These are phyloP conservation scores for Aspergillus fumigatus DNA, from an alignment of 2,329 filamentous ascomycete species.

Conservation along the genomic window DNA sequence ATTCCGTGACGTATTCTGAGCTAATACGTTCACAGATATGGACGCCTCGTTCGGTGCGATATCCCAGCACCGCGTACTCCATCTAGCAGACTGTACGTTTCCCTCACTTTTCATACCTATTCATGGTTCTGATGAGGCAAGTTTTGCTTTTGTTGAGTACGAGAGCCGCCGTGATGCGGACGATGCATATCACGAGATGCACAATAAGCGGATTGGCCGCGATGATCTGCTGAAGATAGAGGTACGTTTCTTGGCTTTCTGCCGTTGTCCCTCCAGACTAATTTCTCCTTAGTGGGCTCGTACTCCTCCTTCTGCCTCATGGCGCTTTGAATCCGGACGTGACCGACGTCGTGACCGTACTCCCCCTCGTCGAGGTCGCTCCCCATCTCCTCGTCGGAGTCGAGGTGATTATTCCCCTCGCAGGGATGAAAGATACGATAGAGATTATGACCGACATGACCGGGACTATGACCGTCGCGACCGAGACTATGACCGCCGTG, in stretches of 20 bases:
- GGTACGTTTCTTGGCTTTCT: constrained; percentile 51
- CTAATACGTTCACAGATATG: constrained; percentile 66
- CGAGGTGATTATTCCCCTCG: constrained; percentile 74
- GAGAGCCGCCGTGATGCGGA: constrained; percentile 97
- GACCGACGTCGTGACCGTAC: constrained; percentile 65
- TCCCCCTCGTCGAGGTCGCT: constrained; percentile 68
- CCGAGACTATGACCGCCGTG: constrained; percentile 64
- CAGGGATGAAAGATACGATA: constrained; percentile 80
- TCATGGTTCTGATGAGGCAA: constrained; percentile 41
- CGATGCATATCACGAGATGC: constrained; percentile 99
- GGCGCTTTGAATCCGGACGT: constrained; percentile 92
- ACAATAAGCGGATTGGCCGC: constrained; percentile 95
- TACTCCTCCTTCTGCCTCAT: constrained; percentile 94
- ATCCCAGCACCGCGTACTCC: constrained; percentile 94
- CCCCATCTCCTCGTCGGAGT: constrained; percentile 54
- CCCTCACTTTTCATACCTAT: constrained; percentile 1
- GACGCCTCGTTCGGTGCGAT: constrained; percentile 94
- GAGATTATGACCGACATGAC: constrained; percentile 66
- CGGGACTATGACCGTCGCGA: constrained; percentile 68
- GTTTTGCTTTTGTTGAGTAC: constrained; percentile 98
- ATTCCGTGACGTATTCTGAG: constrained; percentile 15
- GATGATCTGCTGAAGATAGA: constrained; percentile 98
- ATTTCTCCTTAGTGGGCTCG: constrained; percentile 76
- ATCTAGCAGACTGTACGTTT: constrained; percentile 85
- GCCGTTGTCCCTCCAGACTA: constrained; percentile 9